A percentile compares a stretch with the other conserved stretches of the same genome.
These are phyloP conservation scores for Suillus cothurnatus DNA, from an alignment of 768 basidiomycete species.

Conservation along the genomic window DNA sequence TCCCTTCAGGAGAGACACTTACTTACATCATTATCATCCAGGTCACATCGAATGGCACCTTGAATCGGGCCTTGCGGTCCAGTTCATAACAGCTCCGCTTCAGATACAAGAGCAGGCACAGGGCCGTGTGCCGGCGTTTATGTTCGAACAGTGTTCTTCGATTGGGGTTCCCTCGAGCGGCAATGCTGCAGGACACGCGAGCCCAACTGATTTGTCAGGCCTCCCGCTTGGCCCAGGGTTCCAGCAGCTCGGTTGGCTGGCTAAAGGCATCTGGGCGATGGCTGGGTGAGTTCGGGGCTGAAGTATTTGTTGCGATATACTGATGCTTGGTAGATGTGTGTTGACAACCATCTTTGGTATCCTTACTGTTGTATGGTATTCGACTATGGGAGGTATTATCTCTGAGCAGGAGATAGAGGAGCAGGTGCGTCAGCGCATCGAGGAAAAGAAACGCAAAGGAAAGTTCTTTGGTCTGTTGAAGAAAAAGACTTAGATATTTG, in stretches of 20 bases:
- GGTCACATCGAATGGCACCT: conserved; percentile 90
- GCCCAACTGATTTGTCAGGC: conserved; percentile 68
- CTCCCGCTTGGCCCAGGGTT: conserved; percentile 69
- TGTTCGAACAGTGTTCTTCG: conserved; percentile 74
- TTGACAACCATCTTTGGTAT: conserved; percentile 85
- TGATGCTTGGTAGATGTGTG: conserved; percentile 59
- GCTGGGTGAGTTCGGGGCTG: conserved; percentile 49
- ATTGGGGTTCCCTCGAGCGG: conserved; percentile 64
- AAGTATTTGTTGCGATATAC: neutral
- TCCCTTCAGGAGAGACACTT: neutral
- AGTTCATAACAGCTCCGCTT: conserved; percentile 82
- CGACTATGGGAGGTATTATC: conserved; percentile 57
- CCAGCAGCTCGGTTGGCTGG: conserved; percentile 71
- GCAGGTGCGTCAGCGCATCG: conserved; percentile 59
- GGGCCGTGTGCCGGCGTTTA: conserved; percentile 50
- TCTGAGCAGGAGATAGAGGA: conserved; percentile 82
- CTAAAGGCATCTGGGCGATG: conserved; percentile 78
- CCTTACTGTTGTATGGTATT: conserved; percentile 84
- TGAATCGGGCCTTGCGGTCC: conserved; percentile 79
- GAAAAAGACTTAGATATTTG: conserved; percentile 10
- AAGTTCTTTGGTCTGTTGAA: conserved; percentile 44
- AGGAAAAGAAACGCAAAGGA: conserved; percentile 55
- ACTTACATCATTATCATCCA: conserved; percentile 24
- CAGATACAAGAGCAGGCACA: conserved; percentile 57
- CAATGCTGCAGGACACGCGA: conserved; percentile 84